Base-by-base conservation (phyloP, 371 early-diverging fungal genomes). In the Mortierella sp. region DNA sequence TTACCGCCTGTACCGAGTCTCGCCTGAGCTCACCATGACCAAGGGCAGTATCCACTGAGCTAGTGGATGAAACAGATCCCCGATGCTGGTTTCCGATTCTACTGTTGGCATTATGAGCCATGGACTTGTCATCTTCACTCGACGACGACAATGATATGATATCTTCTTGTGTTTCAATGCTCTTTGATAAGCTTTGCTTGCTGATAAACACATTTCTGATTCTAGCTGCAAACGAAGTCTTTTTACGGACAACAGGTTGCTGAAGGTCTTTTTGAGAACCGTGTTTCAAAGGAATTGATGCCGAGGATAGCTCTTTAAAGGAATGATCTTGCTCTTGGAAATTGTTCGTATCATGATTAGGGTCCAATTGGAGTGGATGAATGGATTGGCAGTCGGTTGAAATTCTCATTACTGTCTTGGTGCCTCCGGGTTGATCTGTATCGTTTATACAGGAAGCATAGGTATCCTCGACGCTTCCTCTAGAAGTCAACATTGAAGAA, bases 191-290 rank as follows among this genome's bases (percentile, higher is more conserved):
- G 45, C 37, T 45, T 31, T 58, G 60, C 31, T 70, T 80, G 45
- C 55, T 35, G 47, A 68, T 45, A 65, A 80, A 80, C 6, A 75
- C 81, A 40, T 80, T 80, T 28, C 81, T 70, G 6, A 80, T 42
- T 40, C 68, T 74, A 0, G 67, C 70, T 9, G 81, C 81, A 53
- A 80, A 71, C 15, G 81, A 80, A 3, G 75, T 58, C 49, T 75
- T 80, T 45, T 80, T 80, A 4, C 67, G 67, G 26, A 79, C 34
- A 10, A 61, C 56, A n/a, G 23, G 72, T 12, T 63, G 72, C 22
- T 47, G 67, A 22, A 42, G 70, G 57, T 23, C 55, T 13, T 47
- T 51, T 49, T 49, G 23, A 23, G 61, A 7, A 35, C 12, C 35
- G 17, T 29, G 35, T 7, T 57, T 61, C 13, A 34, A 17, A 37